A percentile compares a stretch with the other conserved stretches of the same genome.
Conservation (phyloP, 2,329 filamentous ascomycete genomes). For the Allantophomopsis lycopodina region DNA sequence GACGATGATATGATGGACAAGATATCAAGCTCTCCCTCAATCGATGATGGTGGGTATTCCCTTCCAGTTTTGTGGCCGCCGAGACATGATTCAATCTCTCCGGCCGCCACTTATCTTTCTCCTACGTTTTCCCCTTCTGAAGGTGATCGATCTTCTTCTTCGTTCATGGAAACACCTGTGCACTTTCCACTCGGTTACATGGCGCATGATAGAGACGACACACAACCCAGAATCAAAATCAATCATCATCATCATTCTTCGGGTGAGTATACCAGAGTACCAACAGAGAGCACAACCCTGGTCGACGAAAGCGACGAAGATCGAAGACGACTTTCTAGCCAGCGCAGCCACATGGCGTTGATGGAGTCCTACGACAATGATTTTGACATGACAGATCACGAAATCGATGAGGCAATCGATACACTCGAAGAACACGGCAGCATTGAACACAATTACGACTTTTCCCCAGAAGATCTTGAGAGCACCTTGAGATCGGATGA, state of each 20-base stretch:
- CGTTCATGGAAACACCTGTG: conserved; percentile 15
- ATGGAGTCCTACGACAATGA: conserved; percentile 8
- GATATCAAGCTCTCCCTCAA: conserved; percentile 96
- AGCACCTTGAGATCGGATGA: too few species aligned
- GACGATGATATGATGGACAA: conserved; percentile 92
- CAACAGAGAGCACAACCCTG: too few species aligned
- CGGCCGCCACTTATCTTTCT: conserved; percentile 3
- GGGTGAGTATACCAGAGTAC: too few species aligned
- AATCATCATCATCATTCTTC: too few species aligned
- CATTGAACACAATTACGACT: too few species aligned
- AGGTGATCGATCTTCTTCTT: conserved; percentile 18
- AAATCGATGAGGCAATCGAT: conserved; percentile 41
- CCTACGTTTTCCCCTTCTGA: conserved; percentile 14
- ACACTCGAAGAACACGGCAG: conserved; percentile 3
- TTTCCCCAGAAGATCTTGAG: too few species aligned
- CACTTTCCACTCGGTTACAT: conserved; percentile 10
- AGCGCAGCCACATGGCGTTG: background rate
- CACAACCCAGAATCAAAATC: too few species aligned
- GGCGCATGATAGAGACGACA: background rate
- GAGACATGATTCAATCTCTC: conserved; percentile 13
- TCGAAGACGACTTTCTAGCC: too few species aligned
- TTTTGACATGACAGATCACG: conserved; percentile 20
- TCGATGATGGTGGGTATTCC: conserved; percentile 87
- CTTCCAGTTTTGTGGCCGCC: conserved; percentile 16
- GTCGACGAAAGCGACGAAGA: conserved; percentile 10